Percentiles rank a stretch among this genome's conserved stretches.
Conservation (phyloP, 371 early-diverging fungal species). For the Syncephalis fuscata region DNA sequence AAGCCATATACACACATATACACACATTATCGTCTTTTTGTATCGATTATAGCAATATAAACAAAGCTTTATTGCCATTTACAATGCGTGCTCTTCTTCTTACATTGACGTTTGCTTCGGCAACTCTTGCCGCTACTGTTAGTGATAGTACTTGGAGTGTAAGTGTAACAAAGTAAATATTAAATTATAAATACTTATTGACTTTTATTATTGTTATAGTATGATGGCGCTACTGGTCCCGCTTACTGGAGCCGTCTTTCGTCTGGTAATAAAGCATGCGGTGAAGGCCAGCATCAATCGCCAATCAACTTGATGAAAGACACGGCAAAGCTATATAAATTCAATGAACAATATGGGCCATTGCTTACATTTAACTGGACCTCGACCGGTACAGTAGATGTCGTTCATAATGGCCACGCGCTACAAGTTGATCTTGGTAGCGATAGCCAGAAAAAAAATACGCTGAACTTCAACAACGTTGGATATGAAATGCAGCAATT, state of each 20-base stretch:
- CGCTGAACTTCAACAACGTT: background rate
- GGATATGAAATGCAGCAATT: conserved; percentile 8
- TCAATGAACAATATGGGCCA: conserved; percentile 1
- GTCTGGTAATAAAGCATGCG: conserved; percentile 8
- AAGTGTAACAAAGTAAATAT: no score
- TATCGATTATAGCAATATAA: no score
- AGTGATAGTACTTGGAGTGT: no score
- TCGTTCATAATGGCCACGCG: conserved; percentile 8
- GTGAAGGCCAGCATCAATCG: conserved; percentile 13
- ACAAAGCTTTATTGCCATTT: no score
- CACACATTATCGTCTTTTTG: no score
- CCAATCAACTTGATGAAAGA: conserved; percentile 12
- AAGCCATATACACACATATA: no score
- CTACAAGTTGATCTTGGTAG: conserved; percentile 9
- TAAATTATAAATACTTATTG: no score
- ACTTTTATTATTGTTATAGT: no score
- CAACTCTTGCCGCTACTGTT: no score
- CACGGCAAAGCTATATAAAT: conserved; percentile 3
- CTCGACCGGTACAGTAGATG: background rate
- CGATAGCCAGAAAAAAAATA: background rate
- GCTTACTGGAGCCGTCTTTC: background rate
- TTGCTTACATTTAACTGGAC: conserved; percentile 3
- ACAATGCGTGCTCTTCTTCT: no score
- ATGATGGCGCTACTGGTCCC: background rate
- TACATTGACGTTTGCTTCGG: no score